These are phyloP conservation scores for Penstemon eatonii DNA, from an alignment of 257 asterid genomes.

Conservation along the genomic window DNA sequence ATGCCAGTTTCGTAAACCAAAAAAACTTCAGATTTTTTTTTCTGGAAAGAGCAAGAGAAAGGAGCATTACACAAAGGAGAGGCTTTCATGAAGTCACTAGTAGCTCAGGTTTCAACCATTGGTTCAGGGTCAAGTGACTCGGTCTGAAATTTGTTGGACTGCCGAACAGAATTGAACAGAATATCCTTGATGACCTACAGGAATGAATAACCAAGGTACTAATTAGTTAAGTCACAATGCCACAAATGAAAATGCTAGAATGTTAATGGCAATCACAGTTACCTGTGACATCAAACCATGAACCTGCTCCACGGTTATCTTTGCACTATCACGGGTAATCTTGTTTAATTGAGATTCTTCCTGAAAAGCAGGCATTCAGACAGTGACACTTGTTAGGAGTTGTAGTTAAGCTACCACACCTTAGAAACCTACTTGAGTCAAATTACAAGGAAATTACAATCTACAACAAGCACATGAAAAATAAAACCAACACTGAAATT, in stretches of 20 bases:
- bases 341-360: slow-evolving; percentile 92
- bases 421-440: background rate
- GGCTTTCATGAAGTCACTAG: background rate
- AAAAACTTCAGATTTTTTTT: too few species aligned
- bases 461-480: slow-evolving; percentile 5
- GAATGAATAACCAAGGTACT: slow-evolving; percentile 2
- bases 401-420: background rate
- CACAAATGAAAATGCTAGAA: background rate
- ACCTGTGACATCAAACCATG: slow-evolving; percentile 99
- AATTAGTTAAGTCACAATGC: background rate
- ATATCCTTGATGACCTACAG: slow-evolving; percentile 89
- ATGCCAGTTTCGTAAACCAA: too few species aligned
- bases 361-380: slow-evolving; percentile 38
- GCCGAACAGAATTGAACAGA: slow-evolving; percentile 85
- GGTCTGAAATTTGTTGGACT: slow-evolving; percentile 46
- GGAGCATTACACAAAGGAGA: background rate
- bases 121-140: slow-evolving; percentile 83
- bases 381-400: slow-evolving; percentile 9
- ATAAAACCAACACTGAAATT: background rate
- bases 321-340: slow-evolving; percentile 92
- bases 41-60: background rate
- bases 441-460: background rate
- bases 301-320: slow-evolving; percentile 97
- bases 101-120: slow-evolving; percentile 75
- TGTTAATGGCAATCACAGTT: slow-evolving; percentile 23